These are phyloP conservation scores for Zopfia rhizophila DNA, from an alignment of 2,329 filamentous ascomycete genomes.

Conservation along the genomic window DNA sequence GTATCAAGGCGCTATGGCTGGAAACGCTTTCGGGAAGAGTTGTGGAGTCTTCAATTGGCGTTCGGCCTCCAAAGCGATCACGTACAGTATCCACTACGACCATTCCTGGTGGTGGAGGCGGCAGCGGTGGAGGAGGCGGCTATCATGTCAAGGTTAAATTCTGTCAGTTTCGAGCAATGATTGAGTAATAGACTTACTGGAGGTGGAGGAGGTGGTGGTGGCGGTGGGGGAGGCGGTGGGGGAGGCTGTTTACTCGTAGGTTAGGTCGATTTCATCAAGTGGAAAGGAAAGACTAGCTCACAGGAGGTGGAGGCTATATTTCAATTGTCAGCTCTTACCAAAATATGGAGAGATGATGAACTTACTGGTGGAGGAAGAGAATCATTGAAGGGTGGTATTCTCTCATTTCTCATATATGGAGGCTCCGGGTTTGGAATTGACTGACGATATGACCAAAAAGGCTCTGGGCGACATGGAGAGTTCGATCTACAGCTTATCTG, in stretches of 20 bases:
- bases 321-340: background rate
- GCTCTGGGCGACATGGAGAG: too few species aligned
- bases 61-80: too few species aligned
- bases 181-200: conserved; percentile 5
- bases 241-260: too few species aligned
- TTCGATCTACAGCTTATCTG: too few species aligned
- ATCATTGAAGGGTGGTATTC: background rate
- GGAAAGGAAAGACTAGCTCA: conserved; percentile 8
- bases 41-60: conserved; percentile 1
- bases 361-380: conserved; percentile 1
- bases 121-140: conserved; percentile 21
- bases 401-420: too few species aligned
- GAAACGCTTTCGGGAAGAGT: conserved; percentile 18
- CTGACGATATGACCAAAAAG: too few species aligned
- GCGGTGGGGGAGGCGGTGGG: conserved; percentile 13
- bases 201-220: conserved; percentile 21
- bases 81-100: too few species aligned
- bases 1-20: conserved; percentile 31
- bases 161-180: conserved; percentile 2
- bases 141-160: conserved; percentile 1
- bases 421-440: too few species aligned
- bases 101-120: conserved; percentile 26
- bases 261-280: too few species aligned
- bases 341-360: background rate
- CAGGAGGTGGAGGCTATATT: conserved; percentile 11